Conservation (phyloP, 352 stramenopile genomes). For the Peronospora belbahrii region DNA sequence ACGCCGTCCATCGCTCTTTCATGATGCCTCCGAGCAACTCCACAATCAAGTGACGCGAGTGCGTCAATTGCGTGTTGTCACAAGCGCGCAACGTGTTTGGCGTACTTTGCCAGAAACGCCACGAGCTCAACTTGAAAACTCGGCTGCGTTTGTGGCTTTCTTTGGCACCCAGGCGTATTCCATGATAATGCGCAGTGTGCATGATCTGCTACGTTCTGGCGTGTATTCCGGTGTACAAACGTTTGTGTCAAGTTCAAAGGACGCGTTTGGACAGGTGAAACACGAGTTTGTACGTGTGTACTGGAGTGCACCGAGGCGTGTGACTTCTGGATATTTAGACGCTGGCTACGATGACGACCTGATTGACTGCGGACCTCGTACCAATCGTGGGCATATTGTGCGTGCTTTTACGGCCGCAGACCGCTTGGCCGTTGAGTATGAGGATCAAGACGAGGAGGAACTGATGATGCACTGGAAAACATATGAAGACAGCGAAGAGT, state of each 20-base stretch:
- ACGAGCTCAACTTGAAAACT: constrained; percentile 34
- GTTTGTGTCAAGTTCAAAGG: constrained; percentile 30
- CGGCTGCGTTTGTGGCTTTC: constrained; percentile 40
- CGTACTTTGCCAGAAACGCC: constrained; percentile 31
- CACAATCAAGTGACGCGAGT: constrained; percentile 45
- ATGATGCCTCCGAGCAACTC: constrained; percentile 44
- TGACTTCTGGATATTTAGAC: constrained; percentile 9
- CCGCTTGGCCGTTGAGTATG: constrained; percentile 20
- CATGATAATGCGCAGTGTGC: constrained; percentile 29
- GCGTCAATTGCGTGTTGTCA: constrained; percentile 36
- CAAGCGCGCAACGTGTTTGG: constrained; percentile 37
- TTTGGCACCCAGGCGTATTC: constrained; percentile 37
- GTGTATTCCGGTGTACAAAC: constrained; percentile 35
- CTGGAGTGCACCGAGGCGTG: constrained; percentile 21
- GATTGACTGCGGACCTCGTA: constrained; percentile 36
- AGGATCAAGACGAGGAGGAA: constrained; percentile 26
- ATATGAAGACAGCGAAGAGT: constrained; percentile 23
- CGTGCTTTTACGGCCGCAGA: constrained; percentile 38
- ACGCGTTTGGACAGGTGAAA: constrained; percentile 39
- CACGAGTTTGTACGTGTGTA: constrained; percentile 50
- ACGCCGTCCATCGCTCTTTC: constrained; percentile 46
- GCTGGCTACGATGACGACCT: constrained; percentile 32
- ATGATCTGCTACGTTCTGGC: constrained; percentile 30
- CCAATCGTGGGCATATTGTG: constrained; percentile 43
- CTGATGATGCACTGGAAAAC: constrained; percentile 29